Evolutionary conservation across 2,329 filamentous ascomycete species (phyloP), one percentile per base, ranked within the genome.

Genomic region (Ceratocystis lukuohia): DNA sequence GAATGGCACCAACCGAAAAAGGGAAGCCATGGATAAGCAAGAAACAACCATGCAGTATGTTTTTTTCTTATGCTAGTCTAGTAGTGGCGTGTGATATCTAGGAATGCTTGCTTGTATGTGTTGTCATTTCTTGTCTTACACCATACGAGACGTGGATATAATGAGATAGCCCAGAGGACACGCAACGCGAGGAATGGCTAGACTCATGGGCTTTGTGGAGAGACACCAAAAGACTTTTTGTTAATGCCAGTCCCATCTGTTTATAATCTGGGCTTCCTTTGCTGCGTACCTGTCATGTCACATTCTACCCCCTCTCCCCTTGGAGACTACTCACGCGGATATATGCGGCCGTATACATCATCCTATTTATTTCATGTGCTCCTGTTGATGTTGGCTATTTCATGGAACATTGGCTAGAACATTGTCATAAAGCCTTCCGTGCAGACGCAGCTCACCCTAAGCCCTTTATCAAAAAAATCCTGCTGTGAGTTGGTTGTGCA

Each of bases 351-450:
- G 15, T 57, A 5, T 57, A 57, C 53, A 57, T 17, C 10, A 25
- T 17, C 53, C 53, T 33, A 57, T 57, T 5, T 33, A 37, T 33
- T 33, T 5, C 28, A 17, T n/a, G 28, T n/a, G 33, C 33, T 37
- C 33, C 10, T 57, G 25, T 33, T 57, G 7, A 17, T 17, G 8
- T 57, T 57, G 3, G 15, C n/a, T 30, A 17, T 33, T 25, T 33
- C 53, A 57, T 57, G 28, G 53, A 57, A 57, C 53, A 57, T 17
- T 33, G 53, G 33, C 53, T 57, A 57, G 53, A 57, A 57, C 53
- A 57, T 57, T 57, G 53, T 57, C 53, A 57, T 30, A 7, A 57
- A n/a, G 53, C 53, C 53, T 57, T 57, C 53, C 25, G 53, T 57
- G 53, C 53, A 57, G 53, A 57, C 53, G 30, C 53, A 25, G 25